Percentiles rank a stretch among this genome's conserved stretches.
phyloP scores from a whole-genome alignment of 257 asterid species.

The Capsicum rhomboideum region DNA sequence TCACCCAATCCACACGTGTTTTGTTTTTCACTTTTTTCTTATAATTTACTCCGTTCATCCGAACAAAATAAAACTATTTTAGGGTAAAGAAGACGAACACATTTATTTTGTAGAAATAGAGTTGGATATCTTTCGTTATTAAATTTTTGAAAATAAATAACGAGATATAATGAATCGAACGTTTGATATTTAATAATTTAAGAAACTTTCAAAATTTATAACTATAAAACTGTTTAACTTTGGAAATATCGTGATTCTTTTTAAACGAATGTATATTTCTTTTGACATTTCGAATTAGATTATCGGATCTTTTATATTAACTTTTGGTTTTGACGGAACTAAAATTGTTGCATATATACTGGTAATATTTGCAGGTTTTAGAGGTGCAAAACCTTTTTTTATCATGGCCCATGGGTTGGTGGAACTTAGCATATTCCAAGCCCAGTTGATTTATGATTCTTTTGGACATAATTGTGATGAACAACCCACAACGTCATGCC shows the following conservation, averaged over 20 bases:
- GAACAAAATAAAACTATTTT: too few relatives aligned
- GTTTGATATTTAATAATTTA: neutral
- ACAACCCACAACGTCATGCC: neutral
- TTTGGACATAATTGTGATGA: neutral
- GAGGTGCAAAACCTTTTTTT: neutral
- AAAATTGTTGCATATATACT: neutral
- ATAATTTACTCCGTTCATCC: too few relatives aligned
- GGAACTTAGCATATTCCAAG: neutral
- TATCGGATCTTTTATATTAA: too few relatives aligned
- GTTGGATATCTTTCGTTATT: neutral
- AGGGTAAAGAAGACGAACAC: neutral
- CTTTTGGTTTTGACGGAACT: neutral
- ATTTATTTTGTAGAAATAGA: neutral
- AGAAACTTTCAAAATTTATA: neutral
- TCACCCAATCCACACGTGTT: too few relatives aligned
- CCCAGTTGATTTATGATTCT: neutral
- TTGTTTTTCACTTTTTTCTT: too few relatives aligned
- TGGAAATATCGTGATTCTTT: too few relatives aligned
- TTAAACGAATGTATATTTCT: too few relatives aligned
- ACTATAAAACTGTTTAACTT: neutral
- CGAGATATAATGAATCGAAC: neutral
- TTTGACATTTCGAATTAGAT: too few relatives aligned
- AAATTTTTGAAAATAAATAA: neutral
- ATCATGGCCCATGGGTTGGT: neutral
- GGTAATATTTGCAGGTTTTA: neutral